These are phyloP conservation scores for Diaporthe longicolla DNA, from an alignment of 2,329 filamentous ascomycete species.

Conservation along the genomic window DNA sequence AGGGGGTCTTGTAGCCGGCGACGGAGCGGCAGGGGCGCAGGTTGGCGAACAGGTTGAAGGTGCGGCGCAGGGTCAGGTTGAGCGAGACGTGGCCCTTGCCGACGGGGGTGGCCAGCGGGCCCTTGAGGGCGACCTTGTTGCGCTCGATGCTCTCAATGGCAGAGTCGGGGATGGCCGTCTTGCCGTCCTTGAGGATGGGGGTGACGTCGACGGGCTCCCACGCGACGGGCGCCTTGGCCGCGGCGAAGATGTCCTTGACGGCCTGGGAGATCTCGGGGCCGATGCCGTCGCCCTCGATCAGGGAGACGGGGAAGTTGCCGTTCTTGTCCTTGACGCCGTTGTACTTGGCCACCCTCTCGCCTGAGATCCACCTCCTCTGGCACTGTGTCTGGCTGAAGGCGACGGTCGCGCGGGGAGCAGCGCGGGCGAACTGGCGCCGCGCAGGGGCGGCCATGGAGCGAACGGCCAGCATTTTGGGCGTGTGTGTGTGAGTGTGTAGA, in stretches of 20 bases:
- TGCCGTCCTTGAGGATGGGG: constrained; percentile 92
- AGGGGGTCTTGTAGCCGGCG: constrained; percentile 97
- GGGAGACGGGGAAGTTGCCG: constrained; percentile 95
- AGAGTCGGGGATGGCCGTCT: constrained; percentile 92
- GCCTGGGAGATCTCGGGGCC: constrained; percentile 98
- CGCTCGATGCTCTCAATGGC: constrained; percentile 93
- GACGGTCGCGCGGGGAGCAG: constrained; percentile 70
- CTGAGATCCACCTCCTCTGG: constrained; percentile 75
- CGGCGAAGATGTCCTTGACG: constrained; percentile 98
- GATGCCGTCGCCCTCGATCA: constrained; percentile 99
- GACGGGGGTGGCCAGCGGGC: constrained; percentile 95
- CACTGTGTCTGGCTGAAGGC: constrained; percentile 58
- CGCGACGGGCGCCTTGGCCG: constrained; percentile 91
- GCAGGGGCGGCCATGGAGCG: constrained; percentile 83
- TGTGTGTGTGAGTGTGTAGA: neutral
- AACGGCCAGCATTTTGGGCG: constrained; percentile 79
- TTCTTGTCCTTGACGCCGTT: constrained; percentile 89
- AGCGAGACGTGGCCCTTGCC: constrained; percentile 99
- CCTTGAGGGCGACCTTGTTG: constrained; percentile 98
- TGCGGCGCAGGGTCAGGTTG: constrained; percentile 97
- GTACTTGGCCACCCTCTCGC: constrained; percentile 90
- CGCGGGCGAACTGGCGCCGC: constrained; percentile 83
- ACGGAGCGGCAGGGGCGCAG: constrained; percentile 97
- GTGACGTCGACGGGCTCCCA: constrained; percentile 99
- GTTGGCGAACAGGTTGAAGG: constrained; percentile 99